Evolutionary conservation across 352 stramenopile genomes (phyloP).

Genomic region (Phytophthora colocasiae): DNA sequence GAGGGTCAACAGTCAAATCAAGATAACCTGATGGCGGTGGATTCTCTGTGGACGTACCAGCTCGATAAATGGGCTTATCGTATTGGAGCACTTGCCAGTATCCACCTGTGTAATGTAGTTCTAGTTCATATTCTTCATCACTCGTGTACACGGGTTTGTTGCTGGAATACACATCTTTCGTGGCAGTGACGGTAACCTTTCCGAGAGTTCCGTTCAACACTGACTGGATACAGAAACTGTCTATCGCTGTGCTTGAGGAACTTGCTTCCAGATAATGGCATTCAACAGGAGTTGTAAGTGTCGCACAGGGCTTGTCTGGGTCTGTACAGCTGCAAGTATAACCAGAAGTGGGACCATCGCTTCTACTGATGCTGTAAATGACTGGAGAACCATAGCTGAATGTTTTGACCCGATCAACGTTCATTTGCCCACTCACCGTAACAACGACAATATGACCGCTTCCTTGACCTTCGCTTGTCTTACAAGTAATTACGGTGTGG

Average conservation of each 20-base stretch:
- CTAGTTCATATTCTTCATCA: conserved; percentile 14
- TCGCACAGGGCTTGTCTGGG: conserved; percentile 47
- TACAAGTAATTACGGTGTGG: conserved; percentile 48
- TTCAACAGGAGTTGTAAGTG: conserved; percentile 45
- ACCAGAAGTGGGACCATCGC: conserved; percentile 53
- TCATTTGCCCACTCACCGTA: conserved; percentile 45
- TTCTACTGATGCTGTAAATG: conserved; percentile 47
- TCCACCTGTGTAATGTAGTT: conserved; percentile 46
- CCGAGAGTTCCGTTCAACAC: conserved; percentile 22
- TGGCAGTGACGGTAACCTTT: conserved; percentile 39
- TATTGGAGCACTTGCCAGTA: conserved; percentile 43
- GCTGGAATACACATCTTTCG: conserved; percentile 46
- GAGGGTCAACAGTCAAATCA: conserved; percentile 28
- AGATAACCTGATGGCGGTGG: conserved; percentile 47
- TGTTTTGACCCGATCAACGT: conserved; percentile 20
- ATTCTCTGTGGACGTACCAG: conserved; percentile 24
- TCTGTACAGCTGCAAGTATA: conserved; percentile 60
- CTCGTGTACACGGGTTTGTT: conserved; percentile 51
- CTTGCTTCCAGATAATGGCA: conserved; percentile 43
- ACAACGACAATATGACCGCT: conserved; percentile 45
- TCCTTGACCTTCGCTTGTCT: conserved; percentile 51
- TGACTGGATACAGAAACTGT: conserved; percentile 47
- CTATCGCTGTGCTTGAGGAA: conserved; percentile 11
- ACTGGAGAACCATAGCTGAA: conserved; percentile 59
- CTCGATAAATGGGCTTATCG: conserved; percentile 34